These are phyloP conservation scores for Teratosphaeria epicoccoides DNA, from an alignment of 2,329 filamentous ascomycete genomes.

Conservation along the genomic window DNA sequence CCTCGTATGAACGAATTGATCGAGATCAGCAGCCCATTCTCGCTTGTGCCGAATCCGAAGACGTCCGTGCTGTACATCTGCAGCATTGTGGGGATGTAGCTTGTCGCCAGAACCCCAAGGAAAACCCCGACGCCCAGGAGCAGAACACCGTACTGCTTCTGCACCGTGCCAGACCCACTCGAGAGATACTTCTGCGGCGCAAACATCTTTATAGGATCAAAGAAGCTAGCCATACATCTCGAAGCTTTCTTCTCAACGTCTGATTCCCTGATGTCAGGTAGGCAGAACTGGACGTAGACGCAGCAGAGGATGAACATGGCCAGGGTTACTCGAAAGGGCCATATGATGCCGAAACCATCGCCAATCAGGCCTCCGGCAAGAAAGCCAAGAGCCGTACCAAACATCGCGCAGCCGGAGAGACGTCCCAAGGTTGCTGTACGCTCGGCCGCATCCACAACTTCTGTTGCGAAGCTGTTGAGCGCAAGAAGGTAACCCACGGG, in stretches of 20 bases:
- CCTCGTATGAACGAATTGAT: slow-evolving; percentile 36
- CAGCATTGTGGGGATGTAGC: slow-evolving; percentile 52
- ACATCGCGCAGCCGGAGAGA: slow-evolving; percentile 56
- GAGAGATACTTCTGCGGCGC: slow-evolving; percentile 46
- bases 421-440: slow-evolving; percentile 56
- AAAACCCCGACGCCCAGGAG: slow-evolving; percentile 58
- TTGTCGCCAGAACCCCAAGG: slow-evolving; percentile 56
- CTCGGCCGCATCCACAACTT: slow-evolving; percentile 49
- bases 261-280: slow-evolving; percentile 40
- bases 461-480: slow-evolving; percentile 57
- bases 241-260: slow-evolving; percentile 19
- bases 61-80: slow-evolving; percentile 40
- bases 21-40: slow-evolving; percentile 38
- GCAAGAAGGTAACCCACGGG: slow-evolving; percentile 59
- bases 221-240: slow-evolving; percentile 43
- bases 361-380: slow-evolving; percentile 55
- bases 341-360: slow-evolving; percentile 50
- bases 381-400: slow-evolving; percentile 55
- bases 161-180: slow-evolving; percentile 36
- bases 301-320: slow-evolving; percentile 41
- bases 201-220: slow-evolving; percentile 54
- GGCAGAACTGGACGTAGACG: slow-evolving; percentile 31
- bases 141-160: slow-evolving; percentile 50
- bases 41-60: slow-evolving; percentile 34
- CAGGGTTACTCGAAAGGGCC: slow-evolving; percentile 55